A percentile compares a stretch with the other conserved stretches of the same genome.
Conservation (phyloP, 2,329 filamentous ascomycete species). For the Camillea tinctor region DNA sequence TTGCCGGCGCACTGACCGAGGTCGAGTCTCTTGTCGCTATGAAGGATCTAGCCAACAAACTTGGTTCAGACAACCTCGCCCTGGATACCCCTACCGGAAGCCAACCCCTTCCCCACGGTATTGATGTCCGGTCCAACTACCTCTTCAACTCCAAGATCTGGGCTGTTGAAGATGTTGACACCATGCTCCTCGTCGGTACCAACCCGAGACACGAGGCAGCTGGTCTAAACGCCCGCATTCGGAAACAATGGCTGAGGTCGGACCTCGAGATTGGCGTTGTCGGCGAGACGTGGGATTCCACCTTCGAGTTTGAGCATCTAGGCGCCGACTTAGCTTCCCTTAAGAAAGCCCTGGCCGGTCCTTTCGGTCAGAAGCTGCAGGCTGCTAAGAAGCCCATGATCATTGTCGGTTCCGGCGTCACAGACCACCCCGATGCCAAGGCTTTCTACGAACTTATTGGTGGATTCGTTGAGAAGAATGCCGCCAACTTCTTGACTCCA, state of each 20-base stretch:
- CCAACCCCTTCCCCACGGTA: constrained; percentile 82
- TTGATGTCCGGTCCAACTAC: constrained; percentile 93
- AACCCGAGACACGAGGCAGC: constrained; percentile 96
- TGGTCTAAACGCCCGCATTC: constrained; percentile 91
- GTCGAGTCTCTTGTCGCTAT: constrained; percentile 92
- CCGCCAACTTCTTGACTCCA: constrained; percentile 78
- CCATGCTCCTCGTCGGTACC: constrained; percentile 87
- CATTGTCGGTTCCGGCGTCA: constrained; percentile 86
- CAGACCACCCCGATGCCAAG: constrained; percentile 88
- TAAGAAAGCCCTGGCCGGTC: constrained; percentile 79
- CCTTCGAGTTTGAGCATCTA: constrained; percentile 92
- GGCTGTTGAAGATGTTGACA: constrained; percentile 91
- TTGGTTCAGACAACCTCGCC: constrained; percentile 93
- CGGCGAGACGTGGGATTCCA: constrained; percentile 88
- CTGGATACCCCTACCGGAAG: constrained; percentile 85
- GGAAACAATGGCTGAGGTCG: constrained; percentile 96
- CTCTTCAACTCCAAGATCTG: constrained; percentile 94
- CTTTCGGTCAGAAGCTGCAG: constrained; percentile 90
- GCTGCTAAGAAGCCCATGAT: constrained; percentile 93
- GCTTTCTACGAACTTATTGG: constrained; percentile 91
- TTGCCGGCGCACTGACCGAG: constrained; percentile 88
- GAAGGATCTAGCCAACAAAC: constrained; percentile 95
- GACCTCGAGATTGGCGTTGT: constrained; percentile 91
- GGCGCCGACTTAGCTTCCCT: constrained; percentile 76
- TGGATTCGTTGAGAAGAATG: constrained; percentile 89